phyloP scores from a whole-genome alignment of 495 filamentous ascomycete genomes.

The Penicillium canariense region DNA sequence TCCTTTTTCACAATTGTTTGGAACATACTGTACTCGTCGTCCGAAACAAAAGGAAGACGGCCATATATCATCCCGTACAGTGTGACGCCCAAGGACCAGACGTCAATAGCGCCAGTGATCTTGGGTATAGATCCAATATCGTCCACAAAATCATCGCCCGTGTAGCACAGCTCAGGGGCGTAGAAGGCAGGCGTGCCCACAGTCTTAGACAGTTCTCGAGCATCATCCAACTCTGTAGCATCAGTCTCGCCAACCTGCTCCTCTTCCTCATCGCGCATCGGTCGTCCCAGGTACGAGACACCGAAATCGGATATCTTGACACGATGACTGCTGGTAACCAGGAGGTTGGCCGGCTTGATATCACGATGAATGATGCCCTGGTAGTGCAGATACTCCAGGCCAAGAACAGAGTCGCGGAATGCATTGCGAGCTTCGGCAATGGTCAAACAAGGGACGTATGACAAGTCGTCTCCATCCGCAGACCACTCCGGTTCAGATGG shows the following conservation, averaged over 20 bases:
- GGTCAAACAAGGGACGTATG: constrained; percentile 88
- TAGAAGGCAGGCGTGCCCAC: constrained; percentile 98
- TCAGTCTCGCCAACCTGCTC: constrained; percentile 82
- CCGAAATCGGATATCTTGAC: constrained; percentile 99
- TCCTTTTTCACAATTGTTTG: constrained; percentile 85
- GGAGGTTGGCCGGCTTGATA: constrained; percentile 97
- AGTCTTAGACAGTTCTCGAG: constrained; percentile 92
- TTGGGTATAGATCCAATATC: constrained; percentile 42
- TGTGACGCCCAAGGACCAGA: constrained; percentile 96
- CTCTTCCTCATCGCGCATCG: constrained; percentile 72
- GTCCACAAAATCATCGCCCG: constrained; percentile 50
- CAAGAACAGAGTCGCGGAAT: constrained; percentile 91
- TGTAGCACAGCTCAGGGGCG: constrained; percentile 94
- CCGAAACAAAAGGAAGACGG: constrained; percentile 85
- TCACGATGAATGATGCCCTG: constrained; percentile 97
- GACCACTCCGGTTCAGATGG: constrained; percentile 56
- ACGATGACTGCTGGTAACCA: constrained; percentile 78
- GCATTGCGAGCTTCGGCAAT: constrained; percentile 78
- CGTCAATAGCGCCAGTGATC: constrained; percentile 78
- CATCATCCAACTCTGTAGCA: constrained; percentile 80
- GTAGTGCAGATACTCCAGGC: constrained; percentile 93
- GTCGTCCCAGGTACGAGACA: constrained; percentile 91
- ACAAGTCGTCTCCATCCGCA: constrained; percentile 70
- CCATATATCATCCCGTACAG: constrained; percentile 94
- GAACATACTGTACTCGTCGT: constrained; percentile 89